Evolutionary conservation across 805 yeast species (phyloP), one percentile per base, ranked within the genome.

Genomic region (Ogataea trehalophila): DNA sequence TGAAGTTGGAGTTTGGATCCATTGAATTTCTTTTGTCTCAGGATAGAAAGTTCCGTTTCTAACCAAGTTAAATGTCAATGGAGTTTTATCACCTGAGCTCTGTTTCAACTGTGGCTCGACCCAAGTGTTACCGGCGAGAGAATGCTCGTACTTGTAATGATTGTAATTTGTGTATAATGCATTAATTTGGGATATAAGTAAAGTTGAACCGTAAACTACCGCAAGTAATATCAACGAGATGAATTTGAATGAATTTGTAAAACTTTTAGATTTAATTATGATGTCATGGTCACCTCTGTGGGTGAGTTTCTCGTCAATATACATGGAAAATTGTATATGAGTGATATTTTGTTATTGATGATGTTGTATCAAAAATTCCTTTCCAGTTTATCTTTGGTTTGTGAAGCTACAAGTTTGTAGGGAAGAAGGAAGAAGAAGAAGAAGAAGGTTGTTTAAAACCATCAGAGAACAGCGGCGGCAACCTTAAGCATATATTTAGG

Each of bases 1-100:
- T 0, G 84, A 76, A 22, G 71, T 71, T 1, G 80, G 79, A 1
- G 73, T 66, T 46, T 59, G 59, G 40, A 87, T 77, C 96, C 96
- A 88, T 62, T 85, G 92, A 33, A 88, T 70, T 8, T 75, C 63
- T 51, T 78, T 76, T 43, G 58, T 65, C 15, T 68, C 64, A 0
- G 94, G 84, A 0, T 60, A 51, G 55, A 85, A 85, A 3, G 76
- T 71, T 1, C 80, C 80, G 43, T 77, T 76, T 53, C 92, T 73
- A 2, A 73, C 67, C 37, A 70, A 68, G 1, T 69, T 66, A 44
- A 80, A 74, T 0, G 71, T 60, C 8, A 77, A 42, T 6, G 69
- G 68, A 7, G 46, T 44, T 39, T 60, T 63, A 37, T 49, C 37
- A 41, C 41, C 43, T 45, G 11, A 46, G 15, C 15, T 6, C 9